Evolutionary conservation across 805 yeast species (phyloP), one percentile per base, ranked within the genome.

Genomic region (Pichia californica): DNA sequence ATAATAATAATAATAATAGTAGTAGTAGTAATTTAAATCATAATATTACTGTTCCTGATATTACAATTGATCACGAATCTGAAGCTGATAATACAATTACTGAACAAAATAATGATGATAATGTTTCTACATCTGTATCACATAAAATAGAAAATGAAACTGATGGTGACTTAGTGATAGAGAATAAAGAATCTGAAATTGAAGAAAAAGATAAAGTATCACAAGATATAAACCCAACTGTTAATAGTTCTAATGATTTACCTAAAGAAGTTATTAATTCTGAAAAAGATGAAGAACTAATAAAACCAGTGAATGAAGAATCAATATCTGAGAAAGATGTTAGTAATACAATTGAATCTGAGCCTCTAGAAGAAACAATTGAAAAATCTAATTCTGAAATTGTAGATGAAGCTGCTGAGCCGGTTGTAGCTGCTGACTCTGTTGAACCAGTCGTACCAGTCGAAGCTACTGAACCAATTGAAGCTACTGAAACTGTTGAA

Each of bases 351-450:
- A 21, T 6, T n/a, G 29, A 2, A 34, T 11, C 37, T 18, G 32
- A 11, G 25, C n/a, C 4, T 25, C 3, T 27, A 14, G 20, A n/a
- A 34, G 28, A 34, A 25, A 5, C 29, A 23, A 15, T 14, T 7
- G 30, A 10, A 19, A 18, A 21, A 31, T 8, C 34, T 23, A 38
- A 41, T 16, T 8, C 40, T 26, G 40, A 30, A 30, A 11, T 37
- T 9, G 37, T 21, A 23, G 34, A 33, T 13, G 43, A 31, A 19
- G 26, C 43, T n/a, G 33, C 35, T 27, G 44, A 32, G 34, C 41
- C 41, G 16, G 37, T 34, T 16, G 55, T 38, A 20, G 55, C 41
- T 19, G 25, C 31, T 28, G 36, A 38, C 20, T 31, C 48, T 14
- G 36, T 25, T 7, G 46, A 39, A 15, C 46, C 47, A 6, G 38